phyloP scores from a whole-genome alignment of 1,139 yeast genomes.

The Debaryomyces fabryi region DNA sequence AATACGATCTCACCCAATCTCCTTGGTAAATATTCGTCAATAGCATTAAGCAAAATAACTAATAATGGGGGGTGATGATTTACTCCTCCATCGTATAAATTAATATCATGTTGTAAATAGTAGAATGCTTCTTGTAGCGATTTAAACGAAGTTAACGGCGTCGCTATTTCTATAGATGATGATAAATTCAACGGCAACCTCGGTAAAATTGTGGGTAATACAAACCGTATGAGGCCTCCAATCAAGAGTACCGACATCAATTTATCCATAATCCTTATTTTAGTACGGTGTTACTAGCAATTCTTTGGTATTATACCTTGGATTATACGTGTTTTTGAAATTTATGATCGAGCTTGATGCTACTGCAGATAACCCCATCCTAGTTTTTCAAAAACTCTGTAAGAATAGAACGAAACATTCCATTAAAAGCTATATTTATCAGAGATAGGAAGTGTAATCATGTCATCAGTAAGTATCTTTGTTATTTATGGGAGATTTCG shows the following conservation, averaged over 20 bases:
- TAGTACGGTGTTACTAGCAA: background rate
- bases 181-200: constrained; percentile 30
- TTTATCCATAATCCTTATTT: constrained; percentile 21
- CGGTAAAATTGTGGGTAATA: constrained; percentile 39
- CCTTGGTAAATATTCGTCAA: constrained; percentile 33
- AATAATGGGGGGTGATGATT: constrained; percentile 84
- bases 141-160: constrained; percentile 70
- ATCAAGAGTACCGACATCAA: constrained; percentile 27
- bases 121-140: constrained; percentile 80
- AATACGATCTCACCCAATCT: constrained; percentile 21
- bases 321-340: constrained; percentile 4
- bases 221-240: constrained; percentile 36
- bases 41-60: constrained; percentile 49
- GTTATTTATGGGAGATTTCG: background rate
- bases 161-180: constrained; percentile 68
- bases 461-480: constrained; percentile 23
- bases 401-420: background rate
- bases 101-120: constrained; percentile 58
- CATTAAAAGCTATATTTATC: background rate
- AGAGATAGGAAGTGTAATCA: constrained; percentile 5
- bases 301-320: background rate
- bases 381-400: background rate
- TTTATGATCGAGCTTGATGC: background rate
- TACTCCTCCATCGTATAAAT: constrained; percentile 82
- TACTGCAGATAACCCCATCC: constrained; percentile 5